Evolutionary conservation across 2,329 filamentous ascomycete species (phyloP).

Genomic region (Microcera coccophila): DNA sequence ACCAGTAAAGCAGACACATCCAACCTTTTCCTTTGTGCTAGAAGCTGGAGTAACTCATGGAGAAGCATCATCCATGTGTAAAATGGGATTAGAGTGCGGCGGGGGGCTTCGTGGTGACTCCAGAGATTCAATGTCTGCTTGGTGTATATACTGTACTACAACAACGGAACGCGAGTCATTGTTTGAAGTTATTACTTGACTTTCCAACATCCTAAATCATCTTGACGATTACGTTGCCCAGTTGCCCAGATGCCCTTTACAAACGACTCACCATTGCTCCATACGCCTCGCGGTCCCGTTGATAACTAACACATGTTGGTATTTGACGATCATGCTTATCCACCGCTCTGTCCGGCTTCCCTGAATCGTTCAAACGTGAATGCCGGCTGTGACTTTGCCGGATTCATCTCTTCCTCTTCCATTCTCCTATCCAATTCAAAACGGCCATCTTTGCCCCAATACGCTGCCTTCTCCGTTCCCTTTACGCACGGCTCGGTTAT

Average conservation of each 20-base stretch:
- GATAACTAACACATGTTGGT: not conserved
- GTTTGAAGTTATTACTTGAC: conserved; percentile 26
- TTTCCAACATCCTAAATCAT: conserved; percentile 8
- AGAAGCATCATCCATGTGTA: conserved; percentile 35
- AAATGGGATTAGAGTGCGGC: conserved; percentile 30
- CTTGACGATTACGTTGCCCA: conserved; percentile 7
- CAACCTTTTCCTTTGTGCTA: conserved; percentile 34
- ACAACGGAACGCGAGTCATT: conserved; percentile 35
- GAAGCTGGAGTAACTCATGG: conserved; percentile 31
- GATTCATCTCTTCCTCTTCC: conserved; percentile 55
- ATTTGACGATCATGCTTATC: too few relatives aligned
- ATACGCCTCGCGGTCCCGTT: conserved; percentile 5
- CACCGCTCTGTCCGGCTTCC: conserved; percentile 47
- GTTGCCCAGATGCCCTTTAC: conserved; percentile 6
- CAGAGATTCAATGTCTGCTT: conserved; percentile 26
- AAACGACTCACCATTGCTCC: conserved; percentile 8
- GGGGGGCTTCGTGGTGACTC: conserved; percentile 31
- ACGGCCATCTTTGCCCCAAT: conserved; percentile 67
- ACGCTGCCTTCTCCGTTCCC: conserved; percentile 55
- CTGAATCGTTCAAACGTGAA: conserved; percentile 40
- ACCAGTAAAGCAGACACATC: conserved; percentile 36
- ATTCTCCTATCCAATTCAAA: conserved; percentile 66
- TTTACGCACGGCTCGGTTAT: conserved; percentile 67
- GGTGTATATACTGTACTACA: conserved; percentile 46
- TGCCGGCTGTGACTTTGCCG: conserved; percentile 13